phyloP scores from a whole-genome alignment of 2,329 filamentous ascomycete species.

The Sporothrix brunneoviolacea region DNA sequence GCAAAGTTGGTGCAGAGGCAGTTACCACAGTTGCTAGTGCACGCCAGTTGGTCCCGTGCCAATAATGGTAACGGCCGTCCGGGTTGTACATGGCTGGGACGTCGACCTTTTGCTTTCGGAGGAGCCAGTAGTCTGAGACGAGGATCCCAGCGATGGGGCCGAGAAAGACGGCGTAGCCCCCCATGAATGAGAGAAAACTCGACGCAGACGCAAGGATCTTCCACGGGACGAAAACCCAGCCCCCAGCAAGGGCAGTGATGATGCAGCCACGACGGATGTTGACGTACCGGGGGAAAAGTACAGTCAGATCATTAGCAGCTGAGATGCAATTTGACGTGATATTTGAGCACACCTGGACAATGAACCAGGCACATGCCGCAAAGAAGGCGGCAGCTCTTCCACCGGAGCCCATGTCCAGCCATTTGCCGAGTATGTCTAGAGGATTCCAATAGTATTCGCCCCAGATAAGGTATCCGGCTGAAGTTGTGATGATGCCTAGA shows the following conservation, averaged over 20 bases:
- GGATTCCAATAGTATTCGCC: too few relatives aligned
- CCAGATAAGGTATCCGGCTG: too few relatives aligned
- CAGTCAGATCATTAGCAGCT: conserved; percentile 30
- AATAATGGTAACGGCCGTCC: conserved; percentile 29
- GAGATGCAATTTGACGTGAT: conserved; percentile 28
- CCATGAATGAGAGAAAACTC: conserved; percentile 18
- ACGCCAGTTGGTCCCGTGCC: conserved; percentile 19
- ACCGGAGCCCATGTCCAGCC: too few relatives aligned
- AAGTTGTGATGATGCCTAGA: too few relatives aligned
- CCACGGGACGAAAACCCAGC: conserved; percentile 23
- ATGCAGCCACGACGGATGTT: conserved; percentile 29
- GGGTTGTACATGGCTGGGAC: conserved; percentile 31
- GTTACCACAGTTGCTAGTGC: too few relatives aligned
- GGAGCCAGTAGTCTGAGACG: conserved; percentile 32
- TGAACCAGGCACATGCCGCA: conserved; percentile 16
- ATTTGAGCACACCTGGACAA: conserved; percentile 19
- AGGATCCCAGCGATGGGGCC: conserved; percentile 27
- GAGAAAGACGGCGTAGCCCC: conserved; percentile 19
- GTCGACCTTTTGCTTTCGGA: conserved; percentile 28
- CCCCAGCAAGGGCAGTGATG: conserved; percentile 17
- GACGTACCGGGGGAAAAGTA: conserved; percentile 28
- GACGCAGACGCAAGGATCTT: conserved; percentile 18
- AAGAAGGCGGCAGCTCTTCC: conserved; percentile 23
- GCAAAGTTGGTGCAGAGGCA: too few relatives aligned
- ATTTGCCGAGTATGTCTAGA: too few relatives aligned